Evolutionary conservation across 2,329 filamentous ascomycete genomes (phyloP).

Genomic region (Decorospora gaudefroyi): DNA sequence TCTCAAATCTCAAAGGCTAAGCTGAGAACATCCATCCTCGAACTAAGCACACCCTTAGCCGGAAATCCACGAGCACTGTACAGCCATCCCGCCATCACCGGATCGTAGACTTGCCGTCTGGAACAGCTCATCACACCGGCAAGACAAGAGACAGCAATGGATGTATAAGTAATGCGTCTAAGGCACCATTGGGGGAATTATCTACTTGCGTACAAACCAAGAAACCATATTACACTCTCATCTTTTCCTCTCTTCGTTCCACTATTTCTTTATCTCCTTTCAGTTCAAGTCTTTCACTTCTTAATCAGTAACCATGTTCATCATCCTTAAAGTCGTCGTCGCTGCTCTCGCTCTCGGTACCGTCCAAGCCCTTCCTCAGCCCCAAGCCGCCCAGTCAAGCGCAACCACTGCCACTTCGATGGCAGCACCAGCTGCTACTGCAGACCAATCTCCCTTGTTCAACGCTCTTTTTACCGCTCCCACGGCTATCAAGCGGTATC

Average conservation of each 20-base stretch:
- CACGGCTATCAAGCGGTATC: conserved; percentile 48
- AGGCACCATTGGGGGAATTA: conserved; percentile 14
- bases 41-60: conserved; percentile 19
- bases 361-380: conserved; percentile 40
- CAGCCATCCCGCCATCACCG: conserved; percentile 12
- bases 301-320: conserved; percentile 42
- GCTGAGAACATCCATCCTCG: conserved; percentile 17
- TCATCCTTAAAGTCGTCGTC: conserved; percentile 42
- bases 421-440: conserved; percentile 11
- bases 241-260: conserved; percentile 26
- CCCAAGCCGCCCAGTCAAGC: conserved; percentile 10
- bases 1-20: conserved; percentile 13
- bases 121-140: conserved; percentile 1
- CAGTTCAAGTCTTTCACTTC: conserved; percentile 26
- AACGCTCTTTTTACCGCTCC: conserved; percentile 39
- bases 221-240: conserved; percentile 32
- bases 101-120: conserved; percentile 14
- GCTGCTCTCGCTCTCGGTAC: conserved; percentile 39
- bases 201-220: conserved; percentile 36
- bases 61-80: conserved; percentile 14
- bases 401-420: conserved; percentile 8
- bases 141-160: background rate
- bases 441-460: conserved; percentile 36
- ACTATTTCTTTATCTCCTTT: conserved; percentile 20
- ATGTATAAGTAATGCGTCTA: conserved; percentile 36